Evolutionary conservation across 192 early-diverging fungal genomes (phyloP).

Genomic region (Mortierella antarctica): DNA sequence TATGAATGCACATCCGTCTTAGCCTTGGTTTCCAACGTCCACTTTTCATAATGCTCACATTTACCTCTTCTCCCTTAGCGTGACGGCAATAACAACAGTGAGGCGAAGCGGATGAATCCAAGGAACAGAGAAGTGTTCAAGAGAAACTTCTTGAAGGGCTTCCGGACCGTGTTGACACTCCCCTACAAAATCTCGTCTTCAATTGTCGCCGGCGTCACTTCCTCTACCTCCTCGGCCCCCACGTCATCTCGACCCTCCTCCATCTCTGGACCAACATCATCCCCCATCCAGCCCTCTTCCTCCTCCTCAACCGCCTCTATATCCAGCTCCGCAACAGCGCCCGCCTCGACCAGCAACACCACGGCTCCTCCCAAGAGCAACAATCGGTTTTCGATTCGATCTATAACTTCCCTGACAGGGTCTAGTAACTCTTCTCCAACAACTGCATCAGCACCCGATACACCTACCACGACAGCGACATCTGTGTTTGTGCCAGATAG

Average conservation of each 20-base stretch:
- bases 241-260: conserved; percentile 11
- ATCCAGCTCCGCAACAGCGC: conserved; percentile 6
- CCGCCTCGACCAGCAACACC: conserved; percentile 11
- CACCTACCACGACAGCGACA: conserved; percentile 1
- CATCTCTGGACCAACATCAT: neutral
- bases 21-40: neutral
- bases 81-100: conserved; percentile 14
- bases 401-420: conserved; percentile 27
- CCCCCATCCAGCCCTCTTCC: neutral
- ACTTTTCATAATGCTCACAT: neutral
- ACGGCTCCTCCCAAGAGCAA: conserved; percentile 26
- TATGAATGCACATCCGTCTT: neutral
- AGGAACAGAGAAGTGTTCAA: conserved; percentile 55
- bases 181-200: conserved; percentile 56
- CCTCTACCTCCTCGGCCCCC: conserved; percentile 18
- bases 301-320: conserved; percentile 11
- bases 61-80: neutral
- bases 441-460: conserved; percentile 6
- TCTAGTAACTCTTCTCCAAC: conserved; percentile 23
- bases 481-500: conserved; percentile 31
- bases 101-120: conserved; percentile 50
- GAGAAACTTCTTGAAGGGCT: conserved; percentile 63
- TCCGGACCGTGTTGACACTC: conserved; percentile 62
- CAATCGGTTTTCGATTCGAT: conserved; percentile 50
- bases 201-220: conserved; percentile 44